Evolutionary conservation across 2,329 filamentous ascomycete genomes (phyloP).

Genomic region (Albifimbria verrucaria): DNA sequence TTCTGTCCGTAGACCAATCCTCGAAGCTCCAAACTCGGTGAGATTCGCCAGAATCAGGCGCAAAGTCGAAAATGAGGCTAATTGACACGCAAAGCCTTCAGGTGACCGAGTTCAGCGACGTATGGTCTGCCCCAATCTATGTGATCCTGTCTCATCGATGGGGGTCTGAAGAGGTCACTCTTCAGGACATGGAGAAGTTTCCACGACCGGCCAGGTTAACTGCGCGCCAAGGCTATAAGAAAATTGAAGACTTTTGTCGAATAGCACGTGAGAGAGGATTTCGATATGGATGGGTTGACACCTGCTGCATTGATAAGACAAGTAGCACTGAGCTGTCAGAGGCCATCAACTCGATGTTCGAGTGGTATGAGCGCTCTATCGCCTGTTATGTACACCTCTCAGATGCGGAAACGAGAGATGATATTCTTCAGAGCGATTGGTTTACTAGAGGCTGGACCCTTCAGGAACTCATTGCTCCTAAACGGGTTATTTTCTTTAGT

Average conservation of each 20-base stretch:
- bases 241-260: background rate
- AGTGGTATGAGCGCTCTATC: background rate
- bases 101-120: background rate
- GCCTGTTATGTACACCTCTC: background rate
- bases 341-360: background rate
- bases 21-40: too few relatives aligned
- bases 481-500: background rate
- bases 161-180: background rate
- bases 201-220: too few relatives aligned
- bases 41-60: too few relatives aligned
- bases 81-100: background rate
- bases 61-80: background rate
- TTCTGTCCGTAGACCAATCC: too few relatives aligned
- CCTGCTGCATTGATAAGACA: background rate
- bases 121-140: background rate
- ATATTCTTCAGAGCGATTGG: background rate
- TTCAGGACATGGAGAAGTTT: background rate
- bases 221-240: background rate
- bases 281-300: background rate
- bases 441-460: background rate
- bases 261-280: background rate
- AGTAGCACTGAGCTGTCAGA: background rate
- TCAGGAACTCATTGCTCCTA: background rate
- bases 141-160: background rate
- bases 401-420: background rate